Conservation (phyloP, 805 yeast genomes). For the Wickerhamia fluorescens region DNA sequence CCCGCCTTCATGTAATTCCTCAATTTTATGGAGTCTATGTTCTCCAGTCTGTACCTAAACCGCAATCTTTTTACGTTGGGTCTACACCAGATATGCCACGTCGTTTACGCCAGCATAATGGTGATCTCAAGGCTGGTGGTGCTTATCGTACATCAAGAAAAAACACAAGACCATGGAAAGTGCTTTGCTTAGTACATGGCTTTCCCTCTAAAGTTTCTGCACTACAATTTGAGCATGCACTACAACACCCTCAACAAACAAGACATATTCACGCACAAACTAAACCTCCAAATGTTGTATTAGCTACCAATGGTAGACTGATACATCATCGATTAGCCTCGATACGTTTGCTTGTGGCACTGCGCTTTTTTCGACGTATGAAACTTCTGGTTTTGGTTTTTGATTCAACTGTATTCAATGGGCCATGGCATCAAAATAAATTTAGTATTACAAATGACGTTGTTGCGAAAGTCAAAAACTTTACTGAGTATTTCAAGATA, state of each 20-base stretch:
- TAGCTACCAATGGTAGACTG: conserved; percentile 21
- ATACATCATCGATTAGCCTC: conserved; percentile 44
- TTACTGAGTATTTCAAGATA: conserved; percentile 1
- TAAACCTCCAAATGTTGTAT: conserved; percentile 13
- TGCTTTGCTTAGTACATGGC: conserved; percentile 57
- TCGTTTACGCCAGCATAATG: conserved; percentile 75
- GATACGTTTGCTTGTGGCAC: conserved; percentile 35
- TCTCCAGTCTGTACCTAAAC: conserved; percentile 51
- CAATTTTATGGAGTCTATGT: conserved; percentile 66
- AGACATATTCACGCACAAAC: conserved; percentile 47
- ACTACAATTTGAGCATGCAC: conserved; percentile 74
- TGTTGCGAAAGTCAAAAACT: background rate
- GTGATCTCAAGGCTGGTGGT: conserved; percentile 55
- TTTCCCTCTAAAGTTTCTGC: conserved; percentile 67
- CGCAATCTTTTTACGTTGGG: conserved; percentile 64
- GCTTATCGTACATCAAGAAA: conserved; percentile 57
- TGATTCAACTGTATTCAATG: conserved; percentile 7
- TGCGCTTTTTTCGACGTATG: conserved; percentile 39
- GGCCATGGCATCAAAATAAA: conserved; percentile 1
- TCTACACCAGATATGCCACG: conserved; percentile 71
- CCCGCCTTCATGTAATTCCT: conserved; percentile 13
- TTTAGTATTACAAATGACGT: background rate
- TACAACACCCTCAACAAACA: conserved; percentile 68
- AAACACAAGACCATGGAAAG: conserved; percentile 69
- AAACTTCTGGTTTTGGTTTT: conserved; percentile 44